Conservation (phyloP, 2,329 filamentous ascomycete species). For the Beauveria sp. region DNA sequence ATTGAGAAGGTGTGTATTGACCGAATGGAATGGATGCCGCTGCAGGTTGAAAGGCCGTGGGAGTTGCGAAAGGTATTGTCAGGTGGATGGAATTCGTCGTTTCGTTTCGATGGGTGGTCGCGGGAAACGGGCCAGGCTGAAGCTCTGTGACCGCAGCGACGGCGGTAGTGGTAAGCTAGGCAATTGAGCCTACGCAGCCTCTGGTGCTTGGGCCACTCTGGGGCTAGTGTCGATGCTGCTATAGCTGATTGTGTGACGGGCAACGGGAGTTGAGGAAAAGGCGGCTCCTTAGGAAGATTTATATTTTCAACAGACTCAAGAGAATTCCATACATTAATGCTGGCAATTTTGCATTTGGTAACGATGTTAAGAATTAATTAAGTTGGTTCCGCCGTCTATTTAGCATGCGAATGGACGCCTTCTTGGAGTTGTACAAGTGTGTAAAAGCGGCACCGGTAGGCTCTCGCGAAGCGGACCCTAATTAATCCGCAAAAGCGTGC, state of each 20-base stretch:
- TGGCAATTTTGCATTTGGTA: no score
- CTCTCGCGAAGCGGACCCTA: neutral
- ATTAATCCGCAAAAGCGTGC: constrained; percentile 10
- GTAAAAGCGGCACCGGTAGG: neutral
- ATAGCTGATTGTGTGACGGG: neutral
- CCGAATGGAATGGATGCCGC: neutral
- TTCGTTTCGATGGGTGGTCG: neutral
- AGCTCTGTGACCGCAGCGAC: constrained; percentile 7
- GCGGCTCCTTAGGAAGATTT: no score
- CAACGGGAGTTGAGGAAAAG: neutral
- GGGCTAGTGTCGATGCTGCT: constrained; percentile 3
- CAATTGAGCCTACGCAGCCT: constrained; percentile 12
- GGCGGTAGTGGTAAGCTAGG: constrained; percentile 6
- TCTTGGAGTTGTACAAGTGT: neutral
- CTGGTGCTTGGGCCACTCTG: neutral
- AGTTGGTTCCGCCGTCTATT: neutral
- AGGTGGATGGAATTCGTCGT: neutral
- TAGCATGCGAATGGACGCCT: neutral
- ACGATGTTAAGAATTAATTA: no score
- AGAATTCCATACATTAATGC: no score
- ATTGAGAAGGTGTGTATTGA: neutral
- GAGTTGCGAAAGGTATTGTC: neutral
- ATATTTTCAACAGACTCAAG: no score
- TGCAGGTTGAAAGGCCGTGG: neutral
- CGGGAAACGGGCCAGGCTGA: constrained; percentile 1